phyloP scores from a whole-genome alignment of 805 yeast species.

The Saccharomycopsis fodiens region DNA sequence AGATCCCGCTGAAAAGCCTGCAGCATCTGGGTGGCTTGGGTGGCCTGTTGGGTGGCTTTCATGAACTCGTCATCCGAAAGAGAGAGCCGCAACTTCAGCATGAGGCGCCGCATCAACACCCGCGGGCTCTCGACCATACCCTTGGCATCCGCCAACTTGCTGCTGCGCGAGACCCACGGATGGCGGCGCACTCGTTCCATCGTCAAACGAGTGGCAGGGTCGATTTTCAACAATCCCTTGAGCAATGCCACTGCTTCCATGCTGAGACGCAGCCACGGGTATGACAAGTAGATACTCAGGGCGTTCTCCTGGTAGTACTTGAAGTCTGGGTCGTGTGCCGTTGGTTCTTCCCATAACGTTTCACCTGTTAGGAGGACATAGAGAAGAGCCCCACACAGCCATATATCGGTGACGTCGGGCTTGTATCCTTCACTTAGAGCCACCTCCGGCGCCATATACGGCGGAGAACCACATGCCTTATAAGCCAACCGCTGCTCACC shows the following conservation, averaged over 20 bases:
- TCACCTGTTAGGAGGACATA: slow-evolving; percentile 59
- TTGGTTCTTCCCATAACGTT: slow-evolving; percentile 69
- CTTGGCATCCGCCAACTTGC: slow-evolving; percentile 35
- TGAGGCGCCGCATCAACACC: slow-evolving; percentile 40
- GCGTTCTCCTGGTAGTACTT: slow-evolving; percentile 36
- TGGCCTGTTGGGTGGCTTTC: slow-evolving; percentile 22
- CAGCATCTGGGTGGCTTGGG: slow-evolving; percentile 14
- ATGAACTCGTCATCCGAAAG: slow-evolving; percentile 41
- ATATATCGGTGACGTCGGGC: slow-evolving; percentile 51
- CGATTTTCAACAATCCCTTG: slow-evolving; percentile 43
- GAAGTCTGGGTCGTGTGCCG: slow-evolving; percentile 42
- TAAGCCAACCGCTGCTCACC: slow-evolving; percentile 41
- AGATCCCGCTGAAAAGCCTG: slow-evolving; percentile 22
- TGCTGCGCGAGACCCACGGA: slow-evolving; percentile 46
- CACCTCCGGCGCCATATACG: slow-evolving; percentile 75
- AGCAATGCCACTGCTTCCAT: slow-evolving; percentile 42
- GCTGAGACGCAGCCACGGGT: slow-evolving; percentile 52
- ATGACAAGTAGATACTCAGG: slow-evolving; percentile 28
- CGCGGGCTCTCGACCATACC: slow-evolving; percentile 50
- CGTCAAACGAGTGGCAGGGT: slow-evolving; percentile 37
- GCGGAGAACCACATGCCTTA: slow-evolving; percentile 65
- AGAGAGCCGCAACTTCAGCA: slow-evolving; percentile 46
- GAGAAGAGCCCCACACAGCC: slow-evolving; percentile 64
- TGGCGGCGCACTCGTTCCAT: slow-evolving; percentile 38
- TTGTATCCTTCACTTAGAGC: slow-evolving; percentile 41